phyloP scores from a whole-genome alignment of 257 asterid genomes.

The Salvia splendens region DNA sequence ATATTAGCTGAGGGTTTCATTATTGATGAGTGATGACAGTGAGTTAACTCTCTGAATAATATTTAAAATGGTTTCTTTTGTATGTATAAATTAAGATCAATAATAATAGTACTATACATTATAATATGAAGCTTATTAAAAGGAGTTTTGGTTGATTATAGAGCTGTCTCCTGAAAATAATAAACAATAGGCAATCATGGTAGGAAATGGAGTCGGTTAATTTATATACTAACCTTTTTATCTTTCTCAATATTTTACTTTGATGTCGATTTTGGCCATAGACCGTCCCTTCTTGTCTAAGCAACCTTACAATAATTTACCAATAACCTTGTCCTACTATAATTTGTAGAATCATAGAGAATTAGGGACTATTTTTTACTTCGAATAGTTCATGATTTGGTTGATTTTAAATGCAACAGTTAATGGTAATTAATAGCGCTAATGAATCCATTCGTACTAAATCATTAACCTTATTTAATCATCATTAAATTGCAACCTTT shows the following conservation, averaged over 20 bases:
- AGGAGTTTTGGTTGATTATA: slow-evolving; percentile 43
- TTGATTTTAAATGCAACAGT: neutral
- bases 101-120: slow-evolving; percentile 24
- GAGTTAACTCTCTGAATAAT: slow-evolving; percentile 61
- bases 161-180: slow-evolving; percentile 44
- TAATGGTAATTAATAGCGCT: neutral
- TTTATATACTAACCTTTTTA: neutral
- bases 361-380: too few species aligned
- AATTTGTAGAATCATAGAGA: too few species aligned
- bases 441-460: slow-evolving; percentile 8
- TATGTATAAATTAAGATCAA: slow-evolving; percentile 42
- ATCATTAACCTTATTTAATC: slow-evolving; percentile 18
- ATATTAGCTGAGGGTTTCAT: slow-evolving; percentile 46
- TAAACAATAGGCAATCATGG: slow-evolving; percentile 48
- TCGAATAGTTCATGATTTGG: neutral
- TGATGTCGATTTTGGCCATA: too few species aligned
- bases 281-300: too few species aligned
- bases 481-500: slow-evolving; percentile 21
- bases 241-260: too few species aligned
- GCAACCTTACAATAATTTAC: too few species aligned
- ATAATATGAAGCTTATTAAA: slow-evolving; percentile 27
- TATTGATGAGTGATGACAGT: slow-evolving; percentile 46
- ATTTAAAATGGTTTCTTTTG: slow-evolving; percentile 58
- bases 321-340: too few species aligned
- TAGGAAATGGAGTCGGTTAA: slow-evolving; percentile 39